Evolutionary conservation across 495 filamentous ascomycete genomes (phyloP).

Genomic region (Tetracladium marchalianum): DNA sequence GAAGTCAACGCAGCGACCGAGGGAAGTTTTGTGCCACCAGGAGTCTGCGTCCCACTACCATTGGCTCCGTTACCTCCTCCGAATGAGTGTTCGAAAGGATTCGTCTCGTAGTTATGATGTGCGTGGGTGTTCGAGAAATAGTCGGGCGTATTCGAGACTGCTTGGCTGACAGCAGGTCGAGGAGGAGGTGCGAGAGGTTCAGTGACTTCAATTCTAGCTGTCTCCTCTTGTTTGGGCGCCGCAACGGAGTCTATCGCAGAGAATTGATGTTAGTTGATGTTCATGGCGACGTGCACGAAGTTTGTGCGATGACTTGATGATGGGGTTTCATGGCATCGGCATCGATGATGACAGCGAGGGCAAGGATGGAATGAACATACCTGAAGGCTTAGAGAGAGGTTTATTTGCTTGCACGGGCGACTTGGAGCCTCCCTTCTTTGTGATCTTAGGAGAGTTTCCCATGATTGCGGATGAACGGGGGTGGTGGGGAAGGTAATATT

Average conservation of each 20-base stretch:
- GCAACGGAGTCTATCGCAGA: constrained; percentile 1
- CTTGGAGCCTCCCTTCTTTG: constrained; percentile 12
- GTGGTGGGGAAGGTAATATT: constrained; percentile 1
- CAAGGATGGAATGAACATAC: neutral
- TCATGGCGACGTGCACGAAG: neutral
- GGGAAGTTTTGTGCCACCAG: constrained; percentile 82
- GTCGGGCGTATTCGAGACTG: constrained; percentile 53
- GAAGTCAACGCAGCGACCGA: constrained; percentile 88
- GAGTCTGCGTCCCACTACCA: constrained; percentile 57
- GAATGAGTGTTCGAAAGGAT: constrained; percentile 95
- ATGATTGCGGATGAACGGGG: constrained; percentile 11
- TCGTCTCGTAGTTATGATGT: constrained; percentile 73
- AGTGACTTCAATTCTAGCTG: constrained; percentile 22
- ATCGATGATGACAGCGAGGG: neutral
- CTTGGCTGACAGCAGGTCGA: constrained; percentile 49
- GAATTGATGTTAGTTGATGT: neutral
- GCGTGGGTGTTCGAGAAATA: constrained; percentile 61
- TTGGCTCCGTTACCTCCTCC: constrained; percentile 25
- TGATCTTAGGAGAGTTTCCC: constrained; percentile 11
- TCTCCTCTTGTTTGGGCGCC: constrained; percentile 1
- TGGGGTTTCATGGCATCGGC: neutral
- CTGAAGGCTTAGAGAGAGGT: constrained; percentile 1
- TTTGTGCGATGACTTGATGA: too few relatives aligned
- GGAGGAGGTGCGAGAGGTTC: constrained; percentile 69
- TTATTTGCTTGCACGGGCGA: constrained; percentile 14